These are phyloP conservation scores for Sphagnum contortum DNA, from an alignment of 225 moss, liverwort and hornwort species.

Conservation along the genomic window DNA sequence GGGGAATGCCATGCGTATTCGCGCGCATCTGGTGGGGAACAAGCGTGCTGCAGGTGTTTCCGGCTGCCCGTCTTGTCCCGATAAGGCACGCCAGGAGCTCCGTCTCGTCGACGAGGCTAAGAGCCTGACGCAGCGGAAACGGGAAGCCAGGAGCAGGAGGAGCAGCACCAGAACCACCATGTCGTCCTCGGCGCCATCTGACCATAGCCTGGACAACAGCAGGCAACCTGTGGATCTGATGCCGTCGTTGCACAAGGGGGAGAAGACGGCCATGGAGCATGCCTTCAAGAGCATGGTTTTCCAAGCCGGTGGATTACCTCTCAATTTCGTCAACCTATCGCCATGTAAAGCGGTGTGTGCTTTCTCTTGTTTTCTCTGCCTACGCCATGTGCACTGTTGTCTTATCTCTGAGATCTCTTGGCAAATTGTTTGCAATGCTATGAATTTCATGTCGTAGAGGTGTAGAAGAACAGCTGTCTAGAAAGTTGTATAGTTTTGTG, in stretches of 20 bases:
- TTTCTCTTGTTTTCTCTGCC: not conserved
- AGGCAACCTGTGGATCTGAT: constrained; percentile 43
- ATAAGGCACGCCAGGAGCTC: constrained; percentile 48
- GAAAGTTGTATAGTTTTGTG: too few species aligned
- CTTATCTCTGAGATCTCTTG: too few species aligned
- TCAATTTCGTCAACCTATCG: constrained; percentile 51
- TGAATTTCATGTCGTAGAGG: too few species aligned
- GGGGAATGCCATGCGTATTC: constrained; percentile 58
- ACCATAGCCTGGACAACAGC: constrained; percentile 39
- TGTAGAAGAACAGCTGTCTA: too few species aligned
- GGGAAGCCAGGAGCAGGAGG: constrained; percentile 21
- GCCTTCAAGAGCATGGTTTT: constrained; percentile 49
- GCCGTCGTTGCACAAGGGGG: constrained; percentile 45
- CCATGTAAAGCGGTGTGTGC: constrained; percentile 38
- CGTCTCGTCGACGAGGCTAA: constrained; percentile 41
- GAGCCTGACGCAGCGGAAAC: constrained; percentile 44
- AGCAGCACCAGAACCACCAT: constrained; percentile 10
- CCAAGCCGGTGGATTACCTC: constrained; percentile 49
- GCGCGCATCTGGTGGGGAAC: constrained; percentile 53
- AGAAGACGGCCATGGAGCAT: constrained; percentile 46
- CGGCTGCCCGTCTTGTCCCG: constrained; percentile 45
- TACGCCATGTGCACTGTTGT: too few species aligned
- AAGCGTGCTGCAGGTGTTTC: constrained; percentile 55
- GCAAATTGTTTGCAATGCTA: too few species aligned
- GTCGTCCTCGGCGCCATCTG: constrained; percentile 21